Base-by-base conservation (phyloP, 1,139 yeast species). In the Saccharomycopsis crataegensis region DNA sequence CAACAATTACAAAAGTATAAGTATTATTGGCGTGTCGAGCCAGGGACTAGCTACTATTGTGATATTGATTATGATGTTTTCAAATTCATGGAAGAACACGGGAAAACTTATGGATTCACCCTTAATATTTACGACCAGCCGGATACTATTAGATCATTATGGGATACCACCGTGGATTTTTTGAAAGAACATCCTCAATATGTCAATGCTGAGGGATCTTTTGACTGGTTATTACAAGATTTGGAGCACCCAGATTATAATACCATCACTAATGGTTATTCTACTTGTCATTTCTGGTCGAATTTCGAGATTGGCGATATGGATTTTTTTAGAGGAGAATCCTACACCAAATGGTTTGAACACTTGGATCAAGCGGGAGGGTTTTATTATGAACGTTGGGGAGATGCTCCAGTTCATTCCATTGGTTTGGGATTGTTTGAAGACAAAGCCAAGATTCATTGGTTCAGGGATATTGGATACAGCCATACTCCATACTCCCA, bases 381-480 rank as follows among this genome's bases (percentile, higher is more conserved):
- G 4, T 87, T 87, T 63, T 88, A 86, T 65, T 87, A 87, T 62
- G 96, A 88, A 66, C 69, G 96, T 56, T 87, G 96, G 96, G 96
- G 96, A 1, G 96, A 87, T 68, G 96, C 96, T 0, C 96, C 96
- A 0, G 91, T 88, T 1, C 95, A 86, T 65, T 79, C 90, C 1
- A 66, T 87, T 48, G 95, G 91, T 0, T 69, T 88, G 32, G 85
- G 83, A 0, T 67, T 89, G 50, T 87, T 90, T 68, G 86, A 86
- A 17, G 89, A 85, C 61, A 82, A 78, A 60, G 67, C 72, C 12
- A 76, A 80, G 57, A 74, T 89, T 45, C 96, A 89, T 65, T 90
- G 96, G 94, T 89, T 89, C 66, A 77, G 90, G 65, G 96, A 88
- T 64, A 82, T 88, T 53, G 96, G 96, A 0, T 88, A 88, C 65